These are phyloP conservation scores for Phyllachora maydis DNA, from an alignment of 2,329 filamentous ascomycete genomes.

Conservation along the genomic window DNA sequence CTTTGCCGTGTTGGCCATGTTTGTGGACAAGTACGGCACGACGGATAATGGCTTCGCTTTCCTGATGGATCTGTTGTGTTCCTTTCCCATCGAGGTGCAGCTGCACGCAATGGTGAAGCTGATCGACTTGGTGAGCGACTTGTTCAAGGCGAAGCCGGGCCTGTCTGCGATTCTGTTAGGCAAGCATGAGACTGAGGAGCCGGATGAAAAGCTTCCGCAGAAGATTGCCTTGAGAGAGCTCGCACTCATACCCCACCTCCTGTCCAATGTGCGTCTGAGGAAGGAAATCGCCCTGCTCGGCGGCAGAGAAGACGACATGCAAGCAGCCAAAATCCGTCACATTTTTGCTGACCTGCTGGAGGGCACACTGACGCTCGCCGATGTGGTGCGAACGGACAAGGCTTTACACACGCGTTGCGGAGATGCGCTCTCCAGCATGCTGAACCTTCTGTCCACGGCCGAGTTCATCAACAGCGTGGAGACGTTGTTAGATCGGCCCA, in stretches of 20 bases:
- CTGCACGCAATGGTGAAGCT: slow-evolving; percentile 61
- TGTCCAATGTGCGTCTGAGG: slow-evolving; percentile 35
- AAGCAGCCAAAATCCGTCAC: slow-evolving; percentile 42
- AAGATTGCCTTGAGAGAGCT: slow-evolving; percentile 32
- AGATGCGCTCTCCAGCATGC: slow-evolving; percentile 55
- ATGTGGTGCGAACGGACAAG: slow-evolving; percentile 36
- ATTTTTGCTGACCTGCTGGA: slow-evolving; percentile 51
- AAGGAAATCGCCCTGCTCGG: slow-evolving; percentile 34
- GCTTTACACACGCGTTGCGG: slow-evolving; percentile 37
- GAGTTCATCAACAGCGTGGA: slow-evolving; percentile 85
- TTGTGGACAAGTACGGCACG: slow-evolving; percentile 75
- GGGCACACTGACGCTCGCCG: slow-evolving; percentile 42
- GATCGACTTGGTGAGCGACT: slow-evolving; percentile 53
- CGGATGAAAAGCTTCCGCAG: slow-evolving; percentile 25
- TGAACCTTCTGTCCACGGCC: slow-evolving; percentile 65
- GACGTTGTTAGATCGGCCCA: slow-evolving; percentile 54
- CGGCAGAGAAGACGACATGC: slow-evolving; percentile 37
- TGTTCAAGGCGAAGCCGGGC: slow-evolving; percentile 52
- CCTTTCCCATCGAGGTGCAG: slow-evolving; percentile 56
- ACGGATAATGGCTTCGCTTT: slow-evolving; percentile 58
- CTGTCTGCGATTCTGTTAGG: slow-evolving; percentile 56
- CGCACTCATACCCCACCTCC: slow-evolving; percentile 32
- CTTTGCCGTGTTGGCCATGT: slow-evolving; percentile 70
- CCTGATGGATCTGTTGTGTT: slow-evolving; percentile 49
- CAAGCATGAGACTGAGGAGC: slow-evolving; percentile 13